Percentiles rank a stretch among this genome's conserved stretches.
These are phyloP conservation scores for Oenanthe javanica DNA, from an alignment of 140 eudicot species.

Conservation along the genomic window DNA sequence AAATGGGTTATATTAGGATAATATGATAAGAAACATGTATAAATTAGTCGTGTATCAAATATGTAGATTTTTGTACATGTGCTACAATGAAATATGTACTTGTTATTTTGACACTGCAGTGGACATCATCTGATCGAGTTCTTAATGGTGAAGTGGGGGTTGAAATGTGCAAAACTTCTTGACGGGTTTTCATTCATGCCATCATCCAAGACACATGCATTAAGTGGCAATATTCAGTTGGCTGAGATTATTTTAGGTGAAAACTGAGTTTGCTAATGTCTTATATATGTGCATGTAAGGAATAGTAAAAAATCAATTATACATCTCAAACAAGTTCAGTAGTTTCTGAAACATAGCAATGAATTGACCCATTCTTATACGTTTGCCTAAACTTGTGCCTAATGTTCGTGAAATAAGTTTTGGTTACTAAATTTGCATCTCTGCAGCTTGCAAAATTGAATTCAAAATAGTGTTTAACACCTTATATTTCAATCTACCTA, in stretches of 20 bases:
- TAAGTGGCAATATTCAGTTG: conserved; percentile 89
- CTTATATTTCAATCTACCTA: no score
- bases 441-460: no score
- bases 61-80: neutral
- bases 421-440: no score
- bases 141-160: conserved; percentile 82
- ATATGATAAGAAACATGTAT: no score
- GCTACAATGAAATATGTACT: neutral
- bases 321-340: no score
- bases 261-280: neutral
- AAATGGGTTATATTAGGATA: no score
- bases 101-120: conserved; percentile 29
- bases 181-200: conserved; percentile 86
- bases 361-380: no score
- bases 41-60: neutral
- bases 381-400: no score
- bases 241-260: conserved; percentile 60
- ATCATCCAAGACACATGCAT: conserved; percentile 54
- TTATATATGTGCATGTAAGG: neutral
- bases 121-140: conserved; percentile 95
- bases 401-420: no score
- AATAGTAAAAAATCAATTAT: no score
- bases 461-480: no score
- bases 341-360: no score
- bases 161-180: conserved; percentile 69